These are phyloP conservation scores for Platismatia glauca DNA, from an alignment of 495 filamentous ascomycete genomes.

Conservation along the genomic window DNA sequence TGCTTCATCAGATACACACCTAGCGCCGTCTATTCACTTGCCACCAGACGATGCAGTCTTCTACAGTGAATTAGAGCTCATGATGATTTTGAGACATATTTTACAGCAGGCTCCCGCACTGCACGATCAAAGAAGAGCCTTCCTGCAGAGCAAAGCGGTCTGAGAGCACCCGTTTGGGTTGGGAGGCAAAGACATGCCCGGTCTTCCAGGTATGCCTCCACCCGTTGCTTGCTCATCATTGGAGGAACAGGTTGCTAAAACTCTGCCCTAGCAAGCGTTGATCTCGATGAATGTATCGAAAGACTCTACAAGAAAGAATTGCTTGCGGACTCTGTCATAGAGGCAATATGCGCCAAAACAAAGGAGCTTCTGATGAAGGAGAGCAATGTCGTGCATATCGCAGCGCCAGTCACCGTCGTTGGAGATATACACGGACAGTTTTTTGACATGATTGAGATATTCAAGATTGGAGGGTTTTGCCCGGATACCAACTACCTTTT, in stretches of 20 bases:
- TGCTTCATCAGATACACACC: no score
- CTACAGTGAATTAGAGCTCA: conserved; percentile 3
- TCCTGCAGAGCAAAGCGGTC: neutral
- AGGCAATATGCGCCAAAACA: conserved; percentile 97
- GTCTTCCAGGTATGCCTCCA: conserved; percentile 64
- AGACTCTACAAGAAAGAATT: conserved; percentile 93
- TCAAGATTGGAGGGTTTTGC: conserved; percentile 92
- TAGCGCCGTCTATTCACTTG: conserved; percentile 2
- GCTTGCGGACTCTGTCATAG: conserved; percentile 92
- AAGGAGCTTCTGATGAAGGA: conserved; percentile 99
- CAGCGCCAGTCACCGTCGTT: conserved; percentile 93
- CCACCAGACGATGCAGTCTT: conserved; percentile 21
- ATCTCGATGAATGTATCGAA: conserved; percentile 95
- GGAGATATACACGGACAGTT: conserved; percentile 99
- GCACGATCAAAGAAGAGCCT: conserved; percentile 8
- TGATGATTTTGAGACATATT: conserved; percentile 16
- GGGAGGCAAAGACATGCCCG: conserved; percentile 59
- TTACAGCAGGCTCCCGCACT: conserved; percentile 15
- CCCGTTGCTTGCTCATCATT: neutral
- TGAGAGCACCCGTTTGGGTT: conserved; percentile 1
- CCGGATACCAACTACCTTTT: conserved; percentile 98
- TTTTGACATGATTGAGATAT: conserved; percentile 97
- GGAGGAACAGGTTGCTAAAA: conserved; percentile 7
- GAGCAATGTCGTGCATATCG: conserved; percentile 98
- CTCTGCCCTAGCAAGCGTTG: conserved; percentile 66